Base-by-base conservation (phyloP, 768 basidiomycete genomes). In the Crepidotus variabilis region DNA sequence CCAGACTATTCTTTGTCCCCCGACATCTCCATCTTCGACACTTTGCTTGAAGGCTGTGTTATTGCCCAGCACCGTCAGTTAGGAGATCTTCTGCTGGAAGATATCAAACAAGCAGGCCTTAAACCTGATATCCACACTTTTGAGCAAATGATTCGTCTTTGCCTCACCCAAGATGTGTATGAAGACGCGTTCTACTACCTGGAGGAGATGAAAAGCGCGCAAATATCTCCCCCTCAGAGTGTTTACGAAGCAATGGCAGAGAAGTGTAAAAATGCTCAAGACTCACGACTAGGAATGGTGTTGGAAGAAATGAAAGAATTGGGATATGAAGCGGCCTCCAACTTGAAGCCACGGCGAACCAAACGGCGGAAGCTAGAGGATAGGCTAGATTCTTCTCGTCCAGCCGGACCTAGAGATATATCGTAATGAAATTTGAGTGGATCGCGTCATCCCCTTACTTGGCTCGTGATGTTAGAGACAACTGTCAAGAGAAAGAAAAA, bases 131-230 rank as follows among this genome's bases (percentile, higher is more conserved):
- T 71, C 36, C 71, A 72, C 24, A 90, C 86, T 2, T 92, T 86
- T 68, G 81, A 85, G 62, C 75, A 77, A 32, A 78, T 93, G 71
- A 81, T 94, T 58, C 60, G 73, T 10, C 78, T 94, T 2, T 88
- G 85, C 64, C 77, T 94, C 13, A 84, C 85, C 0, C 87, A 90
- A 63, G 69, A 80, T 7, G 76, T 73, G 2, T 95, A 92, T 69
- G 92, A 94, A 65, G 90, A 92, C 58, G 90, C 92, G 0, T 94
- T 94, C 72, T 86, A 85, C 65, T 93, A 91, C 70, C 78, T 96
- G 32, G 92, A 94, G 67, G 88, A 90, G 74, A 91, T 92, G 88
- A 94, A 94, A 69, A 71, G 76, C 0, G 78, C 78, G 34, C 75
- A 75, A 8, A 74, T 83, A 62, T 63, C 74, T n/a, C 90, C 92